Evolutionary conservation across 1,284 basidiomycete species (phyloP).

Genomic region (Pisolithus thermaeus): DNA sequence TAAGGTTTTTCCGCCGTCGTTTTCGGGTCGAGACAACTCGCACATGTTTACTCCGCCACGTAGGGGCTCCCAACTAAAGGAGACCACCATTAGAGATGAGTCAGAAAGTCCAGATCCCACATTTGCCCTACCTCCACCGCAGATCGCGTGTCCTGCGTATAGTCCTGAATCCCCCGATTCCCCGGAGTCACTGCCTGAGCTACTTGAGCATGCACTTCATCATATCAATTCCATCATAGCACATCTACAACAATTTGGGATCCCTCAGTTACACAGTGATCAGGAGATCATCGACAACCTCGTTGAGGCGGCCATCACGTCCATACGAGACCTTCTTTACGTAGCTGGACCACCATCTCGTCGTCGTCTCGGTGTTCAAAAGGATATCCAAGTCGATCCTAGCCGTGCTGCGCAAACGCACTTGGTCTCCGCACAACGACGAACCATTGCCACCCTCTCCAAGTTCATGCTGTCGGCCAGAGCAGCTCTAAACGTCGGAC

Average conservation of each 20-base stretch:
- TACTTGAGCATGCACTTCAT: slow-evolving; percentile 18
- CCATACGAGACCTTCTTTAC: slow-evolving; percentile 30
- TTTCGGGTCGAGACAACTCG: not conserved
- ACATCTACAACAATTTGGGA: slow-evolving; percentile 24
- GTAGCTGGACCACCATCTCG: slow-evolving; percentile 29
- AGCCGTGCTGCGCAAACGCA: slow-evolving; percentile 29
- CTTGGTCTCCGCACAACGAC: slow-evolving; percentile 31
- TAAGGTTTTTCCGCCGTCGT: not conserved
- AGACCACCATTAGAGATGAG: slow-evolving; percentile 3
- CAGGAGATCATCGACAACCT: slow-evolving; percentile 25
- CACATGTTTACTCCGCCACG: not conserved
- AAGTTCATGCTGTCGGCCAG: slow-evolving; percentile 31
- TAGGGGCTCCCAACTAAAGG: slow-evolving; percentile 6
- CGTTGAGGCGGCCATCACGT: slow-evolving; percentile 19
- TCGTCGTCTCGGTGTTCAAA: slow-evolving; percentile 14
- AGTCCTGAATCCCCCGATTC: slow-evolving; percentile 7
- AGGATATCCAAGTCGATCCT: slow-evolving; percentile 9
- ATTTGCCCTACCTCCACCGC: not conserved
- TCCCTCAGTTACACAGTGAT: slow-evolving; percentile 19
- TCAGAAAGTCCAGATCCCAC: slow-evolving; percentile 5
- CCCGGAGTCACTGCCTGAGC: slow-evolving; percentile 24
- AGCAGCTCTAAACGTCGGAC: slow-evolving; percentile 26
- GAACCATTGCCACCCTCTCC: slow-evolving; percentile 31
- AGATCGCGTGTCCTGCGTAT: not conserved
- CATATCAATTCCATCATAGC: slow-evolving; percentile 24